Base-by-base conservation (phyloP, 1,284 basidiomycete species). In the Rhodotorula sp. region DNA sequence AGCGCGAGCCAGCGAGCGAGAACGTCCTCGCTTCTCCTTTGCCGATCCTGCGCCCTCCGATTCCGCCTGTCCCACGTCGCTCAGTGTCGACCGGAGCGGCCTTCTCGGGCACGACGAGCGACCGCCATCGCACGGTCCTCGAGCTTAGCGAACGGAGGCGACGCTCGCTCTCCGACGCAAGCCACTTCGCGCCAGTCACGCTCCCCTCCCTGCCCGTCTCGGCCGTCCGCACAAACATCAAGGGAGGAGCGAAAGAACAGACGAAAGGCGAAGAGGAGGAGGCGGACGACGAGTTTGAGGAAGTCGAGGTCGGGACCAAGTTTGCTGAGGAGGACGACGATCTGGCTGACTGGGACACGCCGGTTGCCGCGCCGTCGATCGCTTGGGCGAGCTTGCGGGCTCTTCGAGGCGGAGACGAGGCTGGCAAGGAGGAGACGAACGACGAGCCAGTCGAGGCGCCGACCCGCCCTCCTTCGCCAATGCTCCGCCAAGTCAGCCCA, bases 141-240 rank as follows among this genome's bases (percentile, higher is more conserved):
- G 58, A 59, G 27, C 46, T 66, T 6, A 66, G 64, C 51, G 47
- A 60, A 22, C 30, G 59, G 1, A 52, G 64, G 24, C 64, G 64
- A 1, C 17, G 27, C 4, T 34, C 46, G 13, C 47, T 66, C 27
- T 19, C 32, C 24, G 52, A 32, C 27, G 24, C 32, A 19, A 30
- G 32, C 30, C 29, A 34, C 52, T 30, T 30, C 30, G n/a, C 52
- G 30, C 52, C 20, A 30, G 15, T 54, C 6, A 34, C 20, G 52
- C 39, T 44, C 7, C 39, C 39, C 39, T 44, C 39, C 13, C 39
- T 44, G 7, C 39, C 39, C 39, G 39, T 44, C 39, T 44, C 39
- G 39, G 39, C 39, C 39, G 39, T 44, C 39, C 39, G 39, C 39
- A 44, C 39, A 15, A 17, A 17, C 39, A 17, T 44, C 39, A 13